phyloP scores from a whole-genome alignment of 306 rosid species.

The Prinsepia uniflora region DNA sequence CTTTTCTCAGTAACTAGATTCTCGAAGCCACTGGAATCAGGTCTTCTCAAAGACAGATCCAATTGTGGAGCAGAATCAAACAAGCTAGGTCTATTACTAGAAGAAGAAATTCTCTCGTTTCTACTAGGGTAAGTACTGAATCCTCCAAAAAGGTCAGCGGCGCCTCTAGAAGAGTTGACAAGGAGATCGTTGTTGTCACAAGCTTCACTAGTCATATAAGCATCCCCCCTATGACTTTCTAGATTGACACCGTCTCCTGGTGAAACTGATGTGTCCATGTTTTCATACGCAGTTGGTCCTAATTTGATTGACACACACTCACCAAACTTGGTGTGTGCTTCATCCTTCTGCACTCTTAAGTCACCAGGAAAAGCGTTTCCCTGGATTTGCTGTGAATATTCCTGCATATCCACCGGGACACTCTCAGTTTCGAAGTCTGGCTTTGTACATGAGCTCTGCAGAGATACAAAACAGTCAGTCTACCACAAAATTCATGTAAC shows the following conservation, averaged over 20 bases:
- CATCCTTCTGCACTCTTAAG: conserved; percentile 42
- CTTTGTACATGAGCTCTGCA: conserved; percentile 94
- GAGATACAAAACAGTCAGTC: conserved; percentile 37
- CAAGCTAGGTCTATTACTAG: conserved; percentile 46
- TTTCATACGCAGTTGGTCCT: conserved; percentile 46
- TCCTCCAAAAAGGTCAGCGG: conserved; percentile 65
- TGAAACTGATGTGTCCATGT: conserved; percentile 36
- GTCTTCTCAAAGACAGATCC: conserved; percentile 87
- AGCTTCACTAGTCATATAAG: conserved; percentile 44
- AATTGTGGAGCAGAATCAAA: conserved; percentile 55
- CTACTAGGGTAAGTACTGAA: conserved; percentile 39
- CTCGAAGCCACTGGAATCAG: conserved; percentile 46
- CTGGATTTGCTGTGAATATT: conserved; percentile 41
- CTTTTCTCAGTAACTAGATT: conserved; percentile 51
- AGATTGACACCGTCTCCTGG: conserved; percentile 40
- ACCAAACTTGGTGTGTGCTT: conserved; percentile 32
- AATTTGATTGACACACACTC: conserved; percentile 21
- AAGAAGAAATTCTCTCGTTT: conserved; percentile 40
- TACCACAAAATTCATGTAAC: conserved; percentile 30
- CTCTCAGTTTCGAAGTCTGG: conserved; percentile 76
- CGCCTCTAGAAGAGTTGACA: conserved; percentile 52
- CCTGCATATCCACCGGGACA: conserved; percentile 41
- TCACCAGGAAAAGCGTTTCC: conserved; percentile 39
- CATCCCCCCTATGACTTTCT: conserved; percentile 36
- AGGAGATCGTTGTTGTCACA: conserved; percentile 48